These are phyloP conservation scores for Populus hybrid DNA, from an alignment of 441 rosid genomes.

Conservation along the genomic window DNA sequence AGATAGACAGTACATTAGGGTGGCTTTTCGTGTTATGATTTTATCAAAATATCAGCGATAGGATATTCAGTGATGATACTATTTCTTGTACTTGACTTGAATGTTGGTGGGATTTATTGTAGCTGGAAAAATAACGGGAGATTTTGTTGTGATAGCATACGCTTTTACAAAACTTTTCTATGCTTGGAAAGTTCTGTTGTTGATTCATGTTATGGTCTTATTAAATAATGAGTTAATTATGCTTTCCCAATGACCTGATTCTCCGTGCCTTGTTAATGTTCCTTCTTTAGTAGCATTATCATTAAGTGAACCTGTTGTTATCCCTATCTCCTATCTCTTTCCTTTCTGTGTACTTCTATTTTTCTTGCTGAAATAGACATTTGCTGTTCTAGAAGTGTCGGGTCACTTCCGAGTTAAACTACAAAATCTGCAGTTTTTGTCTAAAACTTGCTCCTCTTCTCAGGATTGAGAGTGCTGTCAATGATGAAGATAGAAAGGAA, in stretches of 20 bases:
- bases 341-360: not conserved
- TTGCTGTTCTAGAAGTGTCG: not conserved
- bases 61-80: too few species aligned
- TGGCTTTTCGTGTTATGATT: too few species aligned
- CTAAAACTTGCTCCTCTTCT: conserved; percentile 20
- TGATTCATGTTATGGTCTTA: not conserved
- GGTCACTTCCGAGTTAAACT: not conserved
- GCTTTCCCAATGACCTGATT: not conserved
- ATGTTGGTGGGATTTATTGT: too few species aligned
- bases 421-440: conserved; percentile 5
- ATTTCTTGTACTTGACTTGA: too few species aligned
- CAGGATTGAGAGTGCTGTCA: conserved; percentile 87
- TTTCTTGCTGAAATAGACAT: not conserved
- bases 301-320: not conserved
- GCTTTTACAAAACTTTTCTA: not conserved
- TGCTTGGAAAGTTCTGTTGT: not conserved
- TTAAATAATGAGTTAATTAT: not conserved
- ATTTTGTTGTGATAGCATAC: too few species aligned
- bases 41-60: too few species aligned
- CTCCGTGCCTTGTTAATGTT: not conserved
- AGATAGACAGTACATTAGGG: too few species aligned
- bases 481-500: conserved; percentile 48
- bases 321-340: not conserved
- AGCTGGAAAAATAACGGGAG: too few species aligned
- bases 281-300: not conserved